Evolutionary conservation across 2,329 filamentous ascomycete species (phyloP), one percentile per base, ranked within the genome.

Genomic region (Didymosphaeria variabile): DNA sequence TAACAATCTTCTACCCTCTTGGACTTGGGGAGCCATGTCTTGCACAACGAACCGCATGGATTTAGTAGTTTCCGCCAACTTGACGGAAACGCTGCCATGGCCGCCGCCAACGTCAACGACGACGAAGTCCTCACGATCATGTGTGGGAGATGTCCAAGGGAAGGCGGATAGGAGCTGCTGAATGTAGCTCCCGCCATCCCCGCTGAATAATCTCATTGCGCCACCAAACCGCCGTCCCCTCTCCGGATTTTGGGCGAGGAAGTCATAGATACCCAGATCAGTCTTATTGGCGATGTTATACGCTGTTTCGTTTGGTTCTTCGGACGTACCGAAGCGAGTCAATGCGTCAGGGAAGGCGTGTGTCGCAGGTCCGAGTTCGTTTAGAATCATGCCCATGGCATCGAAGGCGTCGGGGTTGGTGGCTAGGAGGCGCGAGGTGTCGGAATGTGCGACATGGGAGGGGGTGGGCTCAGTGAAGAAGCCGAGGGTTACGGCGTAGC

Each of bases 81-180:
- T 26, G 15, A 38, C 19, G 7, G 13, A 12, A 9, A 52, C 49
- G 15, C 32, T 40, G 2, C 49, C 49, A 23, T 38, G 32, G 17
- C 49, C 49, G 9, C 49, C 49, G 2, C 49, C 49, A 15, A 52
- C 49, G 19, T 52, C 49, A 6, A 52, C 49, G 29, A 52, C 34
- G 17, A 52, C 19, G 19, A 36, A 36, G 19, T 40, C 49, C 2
- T 52, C 49, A 8, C 34, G 32, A 9, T 52, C 49, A 8, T 38
- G 17, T 5, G 21, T 21, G 19, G 12, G 10, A 26, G 10, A n/a
- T 3, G 31, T 40, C 49, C 49, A 52, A 2, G 17, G n/a, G 19
- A 38, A 52, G 12, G n/a, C 6, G n/a, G 13, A 6, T 1, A 52
- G 9, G 9, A 52, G 32, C 21, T 36, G 17, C 7, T 23, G 32